Evolutionary conservation across 106 monocot species (phyloP).

Genomic region (Dendrobium nobile): DNA sequence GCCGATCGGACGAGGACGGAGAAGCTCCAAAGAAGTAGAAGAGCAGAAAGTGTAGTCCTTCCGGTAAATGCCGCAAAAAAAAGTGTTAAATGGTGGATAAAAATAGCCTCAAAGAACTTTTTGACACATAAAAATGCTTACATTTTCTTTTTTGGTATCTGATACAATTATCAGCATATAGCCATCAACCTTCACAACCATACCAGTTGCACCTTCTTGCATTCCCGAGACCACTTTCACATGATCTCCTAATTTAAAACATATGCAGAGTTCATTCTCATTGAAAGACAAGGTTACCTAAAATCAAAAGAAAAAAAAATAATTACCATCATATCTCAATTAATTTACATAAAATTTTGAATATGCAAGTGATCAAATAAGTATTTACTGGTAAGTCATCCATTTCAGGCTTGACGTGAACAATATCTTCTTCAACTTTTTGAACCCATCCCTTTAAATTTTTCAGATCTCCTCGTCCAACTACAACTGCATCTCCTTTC

Average conservation of each 20-base stretch:
- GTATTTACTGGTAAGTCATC: constrained; percentile 58
- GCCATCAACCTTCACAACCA: constrained; percentile 96
- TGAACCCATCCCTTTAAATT: constrained; percentile 95
- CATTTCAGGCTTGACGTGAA: constrained; percentile 83
- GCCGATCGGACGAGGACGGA: too few species aligned
- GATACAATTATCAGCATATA: constrained; percentile 87
- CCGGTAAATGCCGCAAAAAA: neutral
- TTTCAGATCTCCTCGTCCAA: constrained; percentile 84
- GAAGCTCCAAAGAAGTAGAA: constrained; percentile 73
- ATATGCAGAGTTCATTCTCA: constrained; percentile 94
- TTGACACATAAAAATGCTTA: constrained; percentile 20
- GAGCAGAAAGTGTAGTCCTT: neutral
- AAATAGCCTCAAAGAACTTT: neutral
- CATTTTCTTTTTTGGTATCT: constrained; percentile 93
- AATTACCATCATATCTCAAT: neutral
- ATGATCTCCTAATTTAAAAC: constrained; percentile 96
- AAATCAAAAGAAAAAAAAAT: constrained; percentile 7
- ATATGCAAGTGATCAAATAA: constrained; percentile 4
- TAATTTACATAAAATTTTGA: neutral
- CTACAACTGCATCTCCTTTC: constrained; percentile 95
- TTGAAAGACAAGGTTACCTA: constrained; percentile 86
- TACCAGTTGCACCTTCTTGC: constrained; percentile 93
- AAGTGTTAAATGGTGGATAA: neutral
- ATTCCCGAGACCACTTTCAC: constrained; percentile 96
- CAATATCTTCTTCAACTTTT: constrained; percentile 94